Base-by-base conservation (phyloP, 2,329 filamentous ascomycete species). In the Penicillium decumbens region DNA sequence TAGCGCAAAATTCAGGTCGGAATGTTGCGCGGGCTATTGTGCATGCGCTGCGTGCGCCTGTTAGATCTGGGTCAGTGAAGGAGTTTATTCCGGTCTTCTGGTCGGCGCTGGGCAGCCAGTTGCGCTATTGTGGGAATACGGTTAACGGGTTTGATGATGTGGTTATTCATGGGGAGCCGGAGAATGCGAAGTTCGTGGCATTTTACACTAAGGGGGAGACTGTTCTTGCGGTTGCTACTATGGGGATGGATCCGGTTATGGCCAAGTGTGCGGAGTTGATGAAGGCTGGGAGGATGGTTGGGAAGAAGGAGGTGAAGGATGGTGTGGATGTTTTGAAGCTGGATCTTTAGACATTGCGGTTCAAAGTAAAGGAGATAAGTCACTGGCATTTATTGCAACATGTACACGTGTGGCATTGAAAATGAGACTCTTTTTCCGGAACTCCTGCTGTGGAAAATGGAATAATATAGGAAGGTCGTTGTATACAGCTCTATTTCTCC, bases 81-180 rank as follows among this genome's bases (percentile, higher is more conserved):
- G 77, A 81, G 2, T 96, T 95, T 71, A 92, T 93, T 50, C 93
- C 93, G 0, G 81, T 98, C 43, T 98, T 98, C 77, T 98, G 93
- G 93, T 95, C 89, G 1, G 93, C 93, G 0, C 75, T 98, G 4
- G 89, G 91, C 4, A 80, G 84, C 5, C 93, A 98, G 73, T 72
- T 98, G 62, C 82, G 93, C 40, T 98, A 98, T 77, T 95, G 90
- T 65, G 93, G 93, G 10, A 93, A 92, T 74, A 89, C 91, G 0
- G 73, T 77, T 0, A 80, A 82, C 46, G 92, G 92, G 0, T 97
- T 82, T 75, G 93, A 98, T 65, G 90, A 95, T 60, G 65, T 96
- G 4, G 78, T 97, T 1, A 61, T 98, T 9, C 20, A 23, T 23
- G 80, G 87, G 43, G 81, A 88, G 59, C 82, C 85, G 0, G 84